Evolutionary conservation across 2,329 filamentous ascomycete species (phyloP).

Genomic region (Sporothrix sp.): DNA sequence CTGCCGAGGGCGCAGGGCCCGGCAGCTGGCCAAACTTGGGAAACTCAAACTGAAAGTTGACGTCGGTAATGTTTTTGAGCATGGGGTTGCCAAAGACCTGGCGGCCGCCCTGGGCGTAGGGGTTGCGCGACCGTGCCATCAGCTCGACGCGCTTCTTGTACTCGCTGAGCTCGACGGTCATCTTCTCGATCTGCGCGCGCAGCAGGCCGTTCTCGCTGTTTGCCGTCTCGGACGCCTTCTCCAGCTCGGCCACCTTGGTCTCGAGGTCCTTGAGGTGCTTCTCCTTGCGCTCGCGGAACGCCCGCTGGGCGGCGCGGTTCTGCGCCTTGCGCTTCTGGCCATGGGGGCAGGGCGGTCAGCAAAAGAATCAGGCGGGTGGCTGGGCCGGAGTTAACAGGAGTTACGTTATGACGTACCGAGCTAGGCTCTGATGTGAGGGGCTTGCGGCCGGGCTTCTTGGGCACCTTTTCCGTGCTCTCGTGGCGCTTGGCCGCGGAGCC

Average conservation of each 20-base stretch:
- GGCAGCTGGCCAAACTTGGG: slow-evolving; percentile 79
- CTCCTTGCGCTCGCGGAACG: slow-evolving; percentile 91
- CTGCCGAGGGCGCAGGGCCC: slow-evolving; percentile 28
- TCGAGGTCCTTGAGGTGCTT: slow-evolving; percentile 81
- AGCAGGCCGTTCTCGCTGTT: slow-evolving; percentile 80
- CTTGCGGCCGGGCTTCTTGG: slow-evolving; percentile 95
- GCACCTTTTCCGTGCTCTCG: slow-evolving; percentile 72
- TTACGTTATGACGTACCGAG: slow-evolving; percentile 59
- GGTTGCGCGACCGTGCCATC: slow-evolving; percentile 27
- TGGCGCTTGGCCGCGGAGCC: slow-evolving; percentile 55
- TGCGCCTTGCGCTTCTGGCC: slow-evolving; percentile 96
- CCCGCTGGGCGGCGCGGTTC: slow-evolving; percentile 83
- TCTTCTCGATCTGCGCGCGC: slow-evolving; percentile 76
- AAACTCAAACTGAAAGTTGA: slow-evolving; percentile 92
- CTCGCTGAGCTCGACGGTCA: slow-evolving; percentile 76
- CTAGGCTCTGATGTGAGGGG: slow-evolving; percentile 91
- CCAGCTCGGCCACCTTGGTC: slow-evolving; percentile 62
- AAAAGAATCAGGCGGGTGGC: too few relatives aligned
- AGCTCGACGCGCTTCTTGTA: slow-evolving; percentile 79
- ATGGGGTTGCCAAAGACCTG: slow-evolving; percentile 41
- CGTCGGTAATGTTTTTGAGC: slow-evolving; percentile 55
- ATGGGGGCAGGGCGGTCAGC: neutral
- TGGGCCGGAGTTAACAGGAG: slow-evolving; percentile 8
- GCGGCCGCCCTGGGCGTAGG: slow-evolving; percentile 20
- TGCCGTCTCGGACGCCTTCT: slow-evolving; percentile 73